Evolutionary conservation across 257 asterid species (phyloP).

Genomic region (Paraleonurus japonicus): DNA sequence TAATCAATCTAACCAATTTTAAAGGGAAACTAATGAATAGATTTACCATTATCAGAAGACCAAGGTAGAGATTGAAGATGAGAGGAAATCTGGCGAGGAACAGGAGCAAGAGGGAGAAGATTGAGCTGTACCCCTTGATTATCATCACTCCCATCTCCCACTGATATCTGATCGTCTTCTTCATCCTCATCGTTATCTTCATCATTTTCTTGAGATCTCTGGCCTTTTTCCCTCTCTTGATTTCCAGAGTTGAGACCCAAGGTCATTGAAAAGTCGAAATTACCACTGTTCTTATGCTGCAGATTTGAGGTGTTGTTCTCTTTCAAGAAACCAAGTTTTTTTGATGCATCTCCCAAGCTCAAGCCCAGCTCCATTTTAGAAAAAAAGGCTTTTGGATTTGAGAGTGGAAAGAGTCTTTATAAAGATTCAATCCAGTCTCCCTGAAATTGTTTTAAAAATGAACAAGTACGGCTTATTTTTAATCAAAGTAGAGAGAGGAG

Average conservation of each 20-base stretch:
- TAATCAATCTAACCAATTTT: too few relatives aligned
- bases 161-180: constrained; percentile 19
- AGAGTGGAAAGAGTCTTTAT: constrained; percentile 52
- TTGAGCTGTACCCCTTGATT: constrained; percentile 47
- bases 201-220: constrained; percentile 14
- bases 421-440: constrained; percentile 42
- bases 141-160: constrained; percentile 28
- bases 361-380: constrained; percentile 66
- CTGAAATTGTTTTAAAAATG: constrained; percentile 30
- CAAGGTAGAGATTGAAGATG: constrained; percentile 41
- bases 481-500: constrained; percentile 6
- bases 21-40: not conserved
- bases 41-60: constrained; percentile 68
- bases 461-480: constrained; percentile 2
- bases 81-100: constrained; percentile 40
- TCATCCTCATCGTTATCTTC: constrained; percentile 23
- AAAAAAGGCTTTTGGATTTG: constrained; percentile 23
- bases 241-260: constrained; percentile 39
- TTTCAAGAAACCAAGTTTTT: constrained; percentile 28
- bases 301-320: constrained; percentile 9
- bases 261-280: constrained; percentile 51
- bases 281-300: constrained; percentile 5
- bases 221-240: constrained; percentile 21
- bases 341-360: constrained; percentile 61
- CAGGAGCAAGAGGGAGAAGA: constrained; percentile 56